Evolutionary conservation across 495 filamentous ascomycete species (phyloP), one percentile per base, ranked within the genome.

Genomic region (Aspergillus indologenus): DNA sequence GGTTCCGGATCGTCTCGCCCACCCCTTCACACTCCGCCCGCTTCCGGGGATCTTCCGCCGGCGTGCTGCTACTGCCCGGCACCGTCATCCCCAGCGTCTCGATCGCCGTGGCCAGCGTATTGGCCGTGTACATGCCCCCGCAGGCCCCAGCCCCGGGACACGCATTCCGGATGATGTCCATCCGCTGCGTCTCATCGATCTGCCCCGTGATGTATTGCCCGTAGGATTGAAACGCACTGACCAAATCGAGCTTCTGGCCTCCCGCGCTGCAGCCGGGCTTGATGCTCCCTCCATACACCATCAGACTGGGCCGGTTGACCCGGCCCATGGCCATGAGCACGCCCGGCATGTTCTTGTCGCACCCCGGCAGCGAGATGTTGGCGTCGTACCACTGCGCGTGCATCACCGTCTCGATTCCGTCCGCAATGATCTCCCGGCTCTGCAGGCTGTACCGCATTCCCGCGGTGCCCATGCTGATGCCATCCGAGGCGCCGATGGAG

Each of bases 271-370:
- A 96, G 31, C 94, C 94, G 46, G 94, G 90, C 77, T 89, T 88
- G 75, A 98, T 98, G 44, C 88, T 89, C 56, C 94, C 94, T 61
- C 94, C 94, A 72, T 98, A 98, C 20, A 98, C 89, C 95, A 98
- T 98, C 63, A 98, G 70, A 59, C 88, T 90, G 24, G 94, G 94
- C 53, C 94, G 80, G 78, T 98, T 98, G 66, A 96, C 85, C 50
- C 94, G 82, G 26, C 91, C 94, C 94, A 97, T 97, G 45, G 94
- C 95, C 79, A 98, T 98, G 59, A 97, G 75, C 40, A 97, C 94
- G 75, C 94, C 94, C 7, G 94, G 94, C 95, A 98, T 97, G 75
- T 98, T 98, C 87, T 98, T 98, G 81, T 98, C 95, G 74, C 94
- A 98, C 44, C 94, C 94, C n/a, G 94, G 94, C 65, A 98, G 90